These are phyloP conservation scores for Platanthera guangdongensis DNA, from an alignment of 106 monocot genomes.

Conservation along the genomic window DNA sequence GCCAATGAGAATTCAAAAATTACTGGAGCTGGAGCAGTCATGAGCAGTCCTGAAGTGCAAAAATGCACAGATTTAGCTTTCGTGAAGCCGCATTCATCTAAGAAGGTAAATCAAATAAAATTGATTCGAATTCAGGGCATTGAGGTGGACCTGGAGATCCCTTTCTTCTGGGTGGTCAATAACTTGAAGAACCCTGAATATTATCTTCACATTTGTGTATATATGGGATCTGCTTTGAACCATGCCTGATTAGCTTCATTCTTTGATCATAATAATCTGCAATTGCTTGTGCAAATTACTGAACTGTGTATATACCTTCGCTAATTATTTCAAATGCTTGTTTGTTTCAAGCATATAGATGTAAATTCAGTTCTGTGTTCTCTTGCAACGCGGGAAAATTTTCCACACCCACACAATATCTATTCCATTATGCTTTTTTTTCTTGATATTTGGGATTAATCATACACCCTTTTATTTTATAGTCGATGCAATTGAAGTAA, in stretches of 20 bases:
- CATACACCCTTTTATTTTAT: no score
- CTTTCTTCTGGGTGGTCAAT: slow-evolving; percentile 79
- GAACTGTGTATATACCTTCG: no score
- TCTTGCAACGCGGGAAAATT: no score
- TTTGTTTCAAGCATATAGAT: no score
- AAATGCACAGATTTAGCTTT: neutral
- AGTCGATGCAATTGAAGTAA: no score
- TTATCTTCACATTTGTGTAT: slow-evolving; percentile 73
- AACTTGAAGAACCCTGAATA: slow-evolving; percentile 77
- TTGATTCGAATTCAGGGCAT: slow-evolving; percentile 84
- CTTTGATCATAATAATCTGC: no score
- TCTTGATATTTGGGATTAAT: no score
- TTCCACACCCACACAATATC: no score
- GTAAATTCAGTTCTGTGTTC: no score
- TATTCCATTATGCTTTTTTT: no score
- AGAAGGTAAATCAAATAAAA: slow-evolving; percentile 30
- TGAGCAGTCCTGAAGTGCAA: neutral
- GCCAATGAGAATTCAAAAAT: slow-evolving; percentile 11
- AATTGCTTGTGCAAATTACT: no score
- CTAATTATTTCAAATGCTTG: no score
- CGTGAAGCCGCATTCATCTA: neutral
- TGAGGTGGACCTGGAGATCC: slow-evolving; percentile 50
- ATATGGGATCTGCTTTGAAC: slow-evolving; percentile 18
- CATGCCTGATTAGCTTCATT: neutral
- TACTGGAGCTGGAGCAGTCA: neutral